Evolutionary conservation across 768 basidiomycete species (phyloP), one percentile per base, ranked within the genome.

Genomic region (Paxillus ammoniavirescens): DNA sequence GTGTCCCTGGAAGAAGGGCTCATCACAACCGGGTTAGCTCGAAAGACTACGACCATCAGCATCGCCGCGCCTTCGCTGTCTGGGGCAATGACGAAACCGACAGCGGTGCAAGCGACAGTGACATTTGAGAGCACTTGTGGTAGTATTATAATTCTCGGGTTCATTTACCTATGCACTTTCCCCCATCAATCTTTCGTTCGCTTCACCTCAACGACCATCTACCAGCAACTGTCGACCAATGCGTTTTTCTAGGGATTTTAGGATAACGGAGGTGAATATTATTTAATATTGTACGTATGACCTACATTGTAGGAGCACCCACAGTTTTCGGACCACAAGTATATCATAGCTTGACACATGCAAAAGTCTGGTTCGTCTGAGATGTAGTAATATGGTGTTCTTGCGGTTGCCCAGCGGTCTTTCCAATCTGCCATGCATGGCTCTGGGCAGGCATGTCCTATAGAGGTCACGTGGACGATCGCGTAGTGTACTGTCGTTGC

Each of bases 1-100:
- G 47, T 48, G 44, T 21, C 17, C 31, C 57, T 17, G 63, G 61
- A 21, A 59, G 54, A 41, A 61, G 55, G 37, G 46, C 26, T 2
- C 33, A 53, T 47, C 61, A 61, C 2, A 30, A 45, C 18, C 52
- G 59, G 48, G 49, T n/a, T 5, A 56, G 35, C 38, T 42, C 44
- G 40, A 63, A 26, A 47, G 71, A 65, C 30, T 52, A 52, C 26
- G 65, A 67, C 17, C 63, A 62, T 35, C 65, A 69, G 26, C 64
- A 66, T 30, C 77, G 68, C 43, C 75, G 82, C 35, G 86, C 88
- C 8, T 93, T 93, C 62, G 91, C 92, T 17, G 89, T 90, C 10
- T 91, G 84, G 82, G 92, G 91, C 0, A 87, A 91, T 38, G 91
- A 93, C 64, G 91, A 93, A 69, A 92, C 88, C 51, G 91, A 93